These are phyloP conservation scores for Candida quercuum DNA, from an alignment of 805 yeast genomes.

Conservation along the genomic window DNA sequence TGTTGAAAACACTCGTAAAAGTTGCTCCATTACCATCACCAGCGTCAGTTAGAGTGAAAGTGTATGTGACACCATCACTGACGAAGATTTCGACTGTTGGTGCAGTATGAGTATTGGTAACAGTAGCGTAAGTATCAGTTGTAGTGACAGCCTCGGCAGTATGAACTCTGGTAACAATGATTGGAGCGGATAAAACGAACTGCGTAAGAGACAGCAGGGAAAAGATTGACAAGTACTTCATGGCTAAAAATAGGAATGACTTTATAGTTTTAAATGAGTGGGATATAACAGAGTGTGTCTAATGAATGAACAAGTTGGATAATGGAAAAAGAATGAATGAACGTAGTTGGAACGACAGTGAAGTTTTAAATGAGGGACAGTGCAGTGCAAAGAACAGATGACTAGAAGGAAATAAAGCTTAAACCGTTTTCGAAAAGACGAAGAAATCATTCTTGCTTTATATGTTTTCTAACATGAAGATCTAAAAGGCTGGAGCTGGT, in stretches of 20 bases:
- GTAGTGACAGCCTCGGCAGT: conserved; percentile 51
- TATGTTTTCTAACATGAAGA: too few species aligned
- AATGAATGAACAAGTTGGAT: background rate
- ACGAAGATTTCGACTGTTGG: conserved; percentile 36
- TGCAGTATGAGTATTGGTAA: conserved; percentile 32
- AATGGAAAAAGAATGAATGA: too few species aligned
- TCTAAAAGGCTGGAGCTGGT: too few species aligned
- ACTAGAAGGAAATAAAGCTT: too few species aligned
- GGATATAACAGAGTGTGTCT: too few species aligned
- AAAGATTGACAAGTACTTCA: conserved; percentile 12
- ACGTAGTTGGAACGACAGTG: too few species aligned
- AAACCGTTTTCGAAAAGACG: too few species aligned
- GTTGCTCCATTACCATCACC: conserved; percentile 31
- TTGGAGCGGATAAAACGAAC: conserved; percentile 29
- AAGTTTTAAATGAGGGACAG: too few species aligned
- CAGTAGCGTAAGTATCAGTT: conserved; percentile 35
- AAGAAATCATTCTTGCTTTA: too few species aligned
- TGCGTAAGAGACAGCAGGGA: conserved; percentile 17
- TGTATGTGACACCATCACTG: conserved; percentile 31
- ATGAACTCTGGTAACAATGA: conserved; percentile 45
- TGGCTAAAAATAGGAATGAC: too few species aligned
- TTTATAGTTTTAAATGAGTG: too few species aligned
- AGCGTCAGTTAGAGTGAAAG: conserved; percentile 33
- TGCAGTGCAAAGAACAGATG: too few species aligned
- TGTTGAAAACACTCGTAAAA: conserved; percentile 24